phyloP scores from a whole-genome alignment of 441 rosid species.

The Biscutella auriculata region DNA sequence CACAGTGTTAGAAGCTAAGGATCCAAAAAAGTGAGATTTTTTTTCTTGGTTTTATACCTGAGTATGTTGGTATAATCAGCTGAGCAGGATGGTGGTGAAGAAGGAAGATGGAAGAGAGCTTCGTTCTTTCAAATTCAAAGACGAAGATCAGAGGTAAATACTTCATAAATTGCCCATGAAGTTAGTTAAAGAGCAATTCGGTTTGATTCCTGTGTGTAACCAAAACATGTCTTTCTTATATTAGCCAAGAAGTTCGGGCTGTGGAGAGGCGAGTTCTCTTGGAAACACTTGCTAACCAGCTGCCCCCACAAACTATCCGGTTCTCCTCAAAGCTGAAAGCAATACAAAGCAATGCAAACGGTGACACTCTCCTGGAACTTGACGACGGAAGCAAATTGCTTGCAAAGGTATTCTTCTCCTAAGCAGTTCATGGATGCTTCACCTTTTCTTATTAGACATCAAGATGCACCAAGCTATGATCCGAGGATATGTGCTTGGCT shows the following conservation, averaged over 20 bases:
- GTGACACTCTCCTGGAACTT: constrained; percentile 45
- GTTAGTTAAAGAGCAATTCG: neutral
- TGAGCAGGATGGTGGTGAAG: constrained; percentile 80
- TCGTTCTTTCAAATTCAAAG: constrained; percentile 74
- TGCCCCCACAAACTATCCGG: constrained; percentile 50
- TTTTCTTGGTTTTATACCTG: constrained; percentile 15
- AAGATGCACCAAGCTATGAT: neutral
- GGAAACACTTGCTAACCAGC: constrained; percentile 58
- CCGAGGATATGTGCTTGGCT: neutral
- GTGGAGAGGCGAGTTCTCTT: constrained; percentile 76
- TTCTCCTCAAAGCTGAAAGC: constrained; percentile 59
- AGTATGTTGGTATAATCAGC: constrained; percentile 53
- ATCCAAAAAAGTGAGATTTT: neutral
- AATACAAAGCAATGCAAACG: constrained; percentile 31
- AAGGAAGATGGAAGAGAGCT: constrained; percentile 75
- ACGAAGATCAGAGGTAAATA: constrained; percentile 67
- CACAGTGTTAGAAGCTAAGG: neutral
- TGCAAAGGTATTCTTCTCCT: constrained; percentile 41
- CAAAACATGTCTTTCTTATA: neutral
- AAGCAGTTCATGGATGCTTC: neutral
- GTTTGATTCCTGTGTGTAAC: neutral
- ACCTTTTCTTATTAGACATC: neutral
- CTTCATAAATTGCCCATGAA: neutral
- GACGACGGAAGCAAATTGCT: constrained; percentile 44
- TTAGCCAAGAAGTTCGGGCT: constrained; percentile 92